Percentiles rank a stretch among this genome's conserved stretches.
Evolutionary conservation across 1,284 basidiomycete genomes (phyloP).

Genomic region (Tylopilus sp.): DNA sequence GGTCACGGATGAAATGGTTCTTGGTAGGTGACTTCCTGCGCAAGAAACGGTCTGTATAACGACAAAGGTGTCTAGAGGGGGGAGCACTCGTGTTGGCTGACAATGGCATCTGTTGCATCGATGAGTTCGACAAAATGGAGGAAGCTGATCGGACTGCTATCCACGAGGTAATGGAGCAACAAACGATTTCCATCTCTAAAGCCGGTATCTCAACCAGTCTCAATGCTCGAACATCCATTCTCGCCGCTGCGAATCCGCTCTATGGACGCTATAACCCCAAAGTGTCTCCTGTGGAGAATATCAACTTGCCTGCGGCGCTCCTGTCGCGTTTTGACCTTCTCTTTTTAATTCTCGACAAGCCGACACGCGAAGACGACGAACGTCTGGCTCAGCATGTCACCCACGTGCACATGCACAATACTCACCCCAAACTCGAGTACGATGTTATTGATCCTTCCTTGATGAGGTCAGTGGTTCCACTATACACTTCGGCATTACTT

Average conservation of each 20-base stretch:
- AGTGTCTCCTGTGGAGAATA: slow-evolving; percentile 97
- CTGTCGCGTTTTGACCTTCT: slow-evolving; percentile 95
- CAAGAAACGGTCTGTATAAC: not conserved
- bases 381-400: slow-evolving; percentile 95
- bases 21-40: slow-evolving; percentile 56
- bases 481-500: slow-evolving; percentile 6
- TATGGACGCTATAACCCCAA: slow-evolving; percentile 98
- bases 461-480: slow-evolving; percentile 63
- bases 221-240: slow-evolving; percentile 97
- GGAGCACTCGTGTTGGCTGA: slow-evolving; percentile 97
- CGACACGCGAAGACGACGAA: slow-evolving; percentile 91
- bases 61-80: slow-evolving; percentile 66
- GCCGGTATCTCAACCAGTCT: slow-evolving; percentile 98
- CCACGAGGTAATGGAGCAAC: slow-evolving; percentile 99
- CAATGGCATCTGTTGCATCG: slow-evolving; percentile 99
- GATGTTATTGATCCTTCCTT: slow-evolving; percentile 81
- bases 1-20: slow-evolving; percentile 98
- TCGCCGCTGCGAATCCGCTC: slow-evolving; percentile 96
- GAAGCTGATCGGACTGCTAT: slow-evolving; percentile 96
- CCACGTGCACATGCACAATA: slow-evolving; percentile 95
- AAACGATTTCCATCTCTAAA: slow-evolving; percentile 99
- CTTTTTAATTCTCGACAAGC: slow-evolving; percentile 96
- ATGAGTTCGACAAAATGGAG: slow-evolving; percentile 99
- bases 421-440: slow-evolving; percentile 80
- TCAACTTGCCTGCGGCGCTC: slow-evolving; percentile 96